These are phyloP conservation scores for Fusarium mundagurra DNA, from an alignment of 2,329 filamentous ascomycete species.

Conservation along the genomic window DNA sequence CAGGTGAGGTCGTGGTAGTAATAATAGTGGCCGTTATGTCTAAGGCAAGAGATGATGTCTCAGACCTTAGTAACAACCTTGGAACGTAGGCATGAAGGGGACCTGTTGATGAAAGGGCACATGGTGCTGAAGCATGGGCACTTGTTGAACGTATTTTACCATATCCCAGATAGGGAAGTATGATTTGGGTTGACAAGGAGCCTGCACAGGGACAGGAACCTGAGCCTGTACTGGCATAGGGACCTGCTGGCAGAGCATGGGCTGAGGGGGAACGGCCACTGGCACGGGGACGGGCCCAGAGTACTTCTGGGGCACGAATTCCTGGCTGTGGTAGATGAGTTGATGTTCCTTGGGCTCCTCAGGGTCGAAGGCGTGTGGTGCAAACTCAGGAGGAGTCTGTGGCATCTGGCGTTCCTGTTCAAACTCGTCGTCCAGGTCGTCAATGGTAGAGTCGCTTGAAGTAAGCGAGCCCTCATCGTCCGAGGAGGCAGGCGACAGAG, in stretches of 20 bases:
- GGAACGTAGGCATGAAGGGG: conserved; percentile 61
- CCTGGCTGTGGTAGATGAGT: conserved; percentile 54
- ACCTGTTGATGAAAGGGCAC: conserved; percentile 64
- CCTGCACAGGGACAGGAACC: conserved; percentile 51
- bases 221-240: conserved; percentile 47
- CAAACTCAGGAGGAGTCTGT: conserved; percentile 53
- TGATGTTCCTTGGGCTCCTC: conserved; percentile 56
- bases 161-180: conserved; percentile 62
- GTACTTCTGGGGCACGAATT: conserved; percentile 59
- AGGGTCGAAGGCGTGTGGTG: conserved; percentile 56
- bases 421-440: conserved; percentile 61
- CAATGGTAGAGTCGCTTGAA: conserved; percentile 63
- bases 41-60: conserved; percentile 1
- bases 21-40: background rate
- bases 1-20: conserved; percentile 26
- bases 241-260: conserved; percentile 46
- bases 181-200: conserved; percentile 57
- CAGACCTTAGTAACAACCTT: conserved; percentile 57
- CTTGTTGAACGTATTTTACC: conserved; percentile 62
- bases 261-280: conserved; percentile 39
- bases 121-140: conserved; percentile 59
- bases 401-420: conserved; percentile 55
- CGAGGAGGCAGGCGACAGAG: conserved; percentile 63
- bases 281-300: conserved; percentile 49
- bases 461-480: conserved; percentile 66